Conservation (phyloP, 768 basidiomycete genomes). For the Pisolithus albus region DNA sequence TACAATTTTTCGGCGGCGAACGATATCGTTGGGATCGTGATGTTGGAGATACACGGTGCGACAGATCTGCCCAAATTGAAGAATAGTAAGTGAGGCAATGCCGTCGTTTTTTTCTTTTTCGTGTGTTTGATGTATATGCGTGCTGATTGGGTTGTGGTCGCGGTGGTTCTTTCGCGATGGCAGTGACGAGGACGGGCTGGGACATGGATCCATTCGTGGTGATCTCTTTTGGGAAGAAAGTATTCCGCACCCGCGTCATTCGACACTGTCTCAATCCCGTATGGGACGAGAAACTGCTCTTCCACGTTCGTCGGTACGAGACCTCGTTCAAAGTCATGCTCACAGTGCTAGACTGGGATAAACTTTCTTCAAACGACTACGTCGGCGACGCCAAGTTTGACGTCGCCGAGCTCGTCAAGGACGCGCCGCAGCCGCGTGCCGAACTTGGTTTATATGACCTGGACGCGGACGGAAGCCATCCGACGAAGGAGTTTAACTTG, state of each 20-base stretch:
- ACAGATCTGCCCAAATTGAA: slow-evolving; percentile 77
- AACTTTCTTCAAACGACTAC: slow-evolving; percentile 80
- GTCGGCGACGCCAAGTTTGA: slow-evolving; percentile 76
- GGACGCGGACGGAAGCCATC: slow-evolving; percentile 28
- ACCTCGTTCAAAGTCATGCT: slow-evolving; percentile 71
- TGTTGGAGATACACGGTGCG: slow-evolving; percentile 85
- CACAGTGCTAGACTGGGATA: slow-evolving; percentile 94
- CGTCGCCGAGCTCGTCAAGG: slow-evolving; percentile 60
- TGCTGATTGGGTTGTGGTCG: background rate
- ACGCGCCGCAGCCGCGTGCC: slow-evolving; percentile 59
- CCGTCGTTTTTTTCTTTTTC: background rate
- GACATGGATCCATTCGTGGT: slow-evolving; percentile 99
- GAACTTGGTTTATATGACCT: slow-evolving; percentile 39
- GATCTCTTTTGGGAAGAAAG: slow-evolving; percentile 93
- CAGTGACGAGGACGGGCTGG: slow-evolving; percentile 82
- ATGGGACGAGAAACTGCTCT: slow-evolving; percentile 94
- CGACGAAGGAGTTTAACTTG: slow-evolving; percentile 71
- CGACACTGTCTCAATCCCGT: slow-evolving; percentile 79
- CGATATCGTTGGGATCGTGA: slow-evolving; percentile 90
- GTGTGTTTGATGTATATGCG: background rate
- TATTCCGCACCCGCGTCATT: slow-evolving; percentile 87
- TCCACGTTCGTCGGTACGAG: slow-evolving; percentile 90
- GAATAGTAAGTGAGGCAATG: slow-evolving; percentile 58
- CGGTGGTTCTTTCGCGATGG: no score
- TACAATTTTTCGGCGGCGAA: slow-evolving; percentile 64